These are phyloP conservation scores for Penicillium sp. DNA, from an alignment of 2,329 filamentous ascomycete genomes.

Conservation along the genomic window DNA sequence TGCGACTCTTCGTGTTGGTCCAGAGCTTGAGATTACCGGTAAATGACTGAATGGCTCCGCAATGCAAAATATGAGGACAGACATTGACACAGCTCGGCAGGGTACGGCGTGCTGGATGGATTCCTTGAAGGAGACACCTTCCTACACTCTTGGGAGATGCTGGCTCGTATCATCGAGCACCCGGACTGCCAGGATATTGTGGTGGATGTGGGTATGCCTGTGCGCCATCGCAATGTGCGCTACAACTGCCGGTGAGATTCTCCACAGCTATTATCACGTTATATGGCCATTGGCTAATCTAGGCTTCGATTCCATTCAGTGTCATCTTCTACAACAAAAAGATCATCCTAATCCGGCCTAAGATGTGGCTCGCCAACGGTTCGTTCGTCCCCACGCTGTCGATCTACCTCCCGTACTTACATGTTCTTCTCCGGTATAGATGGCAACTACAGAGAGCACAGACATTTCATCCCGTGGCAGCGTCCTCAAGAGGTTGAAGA, in stretches of 20 bases:
- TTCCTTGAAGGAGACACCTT: conserved; percentile 61
- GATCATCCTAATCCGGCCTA: conserved; percentile 71
- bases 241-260: conserved; percentile 60
- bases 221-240: conserved; percentile 61
- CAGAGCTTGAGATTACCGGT: conserved; percentile 57
- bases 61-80: not conserved
- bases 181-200: conserved; percentile 64
- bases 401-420: not conserved
- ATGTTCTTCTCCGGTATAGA: conserved; percentile 35
- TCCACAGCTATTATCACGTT: not conserved
- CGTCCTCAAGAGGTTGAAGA: conserved; percentile 59
- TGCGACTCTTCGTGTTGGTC: conserved; percentile 63
- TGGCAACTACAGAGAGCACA: conserved; percentile 64
- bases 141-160: conserved; percentile 63
- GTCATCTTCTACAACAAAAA: conserved; percentile 65
- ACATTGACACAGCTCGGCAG: conserved; percentile 7
- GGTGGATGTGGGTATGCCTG: conserved; percentile 65
- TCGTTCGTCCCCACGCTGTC: conserved; percentile 1
- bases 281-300: not conserved
- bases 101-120: conserved; percentile 68
- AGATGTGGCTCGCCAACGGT: conserved; percentile 68
- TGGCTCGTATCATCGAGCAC: conserved; percentile 62
- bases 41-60: not conserved
- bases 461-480: conserved; percentile 66
- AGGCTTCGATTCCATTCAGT: conserved; percentile 7